Percentiles rank a stretch among this genome's conserved stretches.
Evolutionary conservation across 1,284 basidiomycete species (phyloP).

Genomic region (Malassezia japonica): DNA sequence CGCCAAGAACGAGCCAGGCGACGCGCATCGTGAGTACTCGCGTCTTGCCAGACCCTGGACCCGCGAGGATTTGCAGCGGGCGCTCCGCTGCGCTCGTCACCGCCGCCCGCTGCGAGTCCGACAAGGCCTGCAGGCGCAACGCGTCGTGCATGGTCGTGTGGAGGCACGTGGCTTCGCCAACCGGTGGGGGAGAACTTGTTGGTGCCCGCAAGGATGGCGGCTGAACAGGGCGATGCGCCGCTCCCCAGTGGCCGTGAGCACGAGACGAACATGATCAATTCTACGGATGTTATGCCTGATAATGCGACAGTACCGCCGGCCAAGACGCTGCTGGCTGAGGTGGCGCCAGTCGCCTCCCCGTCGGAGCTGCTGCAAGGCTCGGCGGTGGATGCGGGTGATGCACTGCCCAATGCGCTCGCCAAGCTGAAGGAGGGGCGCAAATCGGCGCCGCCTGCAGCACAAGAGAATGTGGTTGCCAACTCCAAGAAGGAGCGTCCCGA

Average conservation of each 20-base stretch:
- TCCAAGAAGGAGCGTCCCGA: background rate
- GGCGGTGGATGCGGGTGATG: too few relatives aligned
- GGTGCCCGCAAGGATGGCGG: too few relatives aligned
- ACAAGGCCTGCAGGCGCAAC: conserved; percentile 18
- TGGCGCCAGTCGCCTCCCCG: too few relatives aligned
- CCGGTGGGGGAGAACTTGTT: too few relatives aligned
- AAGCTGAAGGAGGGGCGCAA: background rate
- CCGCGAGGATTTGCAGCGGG: conserved; percentile 44
- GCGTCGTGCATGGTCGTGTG: background rate
- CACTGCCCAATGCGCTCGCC: too few relatives aligned
- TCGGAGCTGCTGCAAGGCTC: too few relatives aligned
- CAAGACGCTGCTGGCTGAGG: too few relatives aligned
- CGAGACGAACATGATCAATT: too few relatives aligned
- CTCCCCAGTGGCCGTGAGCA: too few relatives aligned
- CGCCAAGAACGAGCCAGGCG: conserved; percentile 34
- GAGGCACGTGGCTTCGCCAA: conserved; percentile 2
- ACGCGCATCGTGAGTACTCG: conserved; percentile 41
- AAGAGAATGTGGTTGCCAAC: background rate
- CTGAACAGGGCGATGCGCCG: too few relatives aligned
- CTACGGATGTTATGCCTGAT: too few relatives aligned
- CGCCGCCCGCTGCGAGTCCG: conserved; percentile 33
- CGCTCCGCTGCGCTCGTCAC: conserved; percentile 28
- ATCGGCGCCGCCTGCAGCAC: background rate
- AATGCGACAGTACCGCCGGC: too few relatives aligned
- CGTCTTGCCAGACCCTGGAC: conserved; percentile 46